A percentile compares a stretch with the other conserved stretches of the same genome.
These are phyloP conservation scores for Paraconiothyrium sp. DNA, from an alignment of 2,329 filamentous ascomycete species.

Conservation along the genomic window DNA sequence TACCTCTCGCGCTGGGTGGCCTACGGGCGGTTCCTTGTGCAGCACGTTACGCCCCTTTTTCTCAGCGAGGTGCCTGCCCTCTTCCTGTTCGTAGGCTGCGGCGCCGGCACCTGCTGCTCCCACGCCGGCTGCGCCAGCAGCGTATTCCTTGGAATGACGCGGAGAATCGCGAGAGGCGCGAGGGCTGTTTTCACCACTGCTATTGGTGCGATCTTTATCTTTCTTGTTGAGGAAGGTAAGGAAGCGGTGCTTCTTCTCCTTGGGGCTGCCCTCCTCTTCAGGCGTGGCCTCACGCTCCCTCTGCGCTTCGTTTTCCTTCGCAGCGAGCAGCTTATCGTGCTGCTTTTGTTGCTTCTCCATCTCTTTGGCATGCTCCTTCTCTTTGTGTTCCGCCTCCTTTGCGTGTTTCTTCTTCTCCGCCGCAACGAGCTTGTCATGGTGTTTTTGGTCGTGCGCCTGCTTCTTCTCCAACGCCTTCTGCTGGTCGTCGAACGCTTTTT, in stretches of 20 bases:
- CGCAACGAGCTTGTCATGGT: slow-evolving; percentile 28
- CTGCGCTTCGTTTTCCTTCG: slow-evolving; percentile 6
- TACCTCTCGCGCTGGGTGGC: slow-evolving; percentile 43
- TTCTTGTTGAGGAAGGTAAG: slow-evolving; percentile 55
- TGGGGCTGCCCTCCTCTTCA: slow-evolving; percentile 18
- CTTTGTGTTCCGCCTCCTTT: slow-evolving; percentile 32
- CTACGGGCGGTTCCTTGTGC: slow-evolving; percentile 54
- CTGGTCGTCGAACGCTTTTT: slow-evolving; percentile 27
- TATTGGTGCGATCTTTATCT: slow-evolving; percentile 41
- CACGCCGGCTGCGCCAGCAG: slow-evolving; percentile 31
- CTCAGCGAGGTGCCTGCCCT: slow-evolving; percentile 26
- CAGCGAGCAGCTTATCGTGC: slow-evolving; percentile 22
- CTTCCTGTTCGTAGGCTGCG: slow-evolving; percentile 27
- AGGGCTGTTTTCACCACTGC: slow-evolving; percentile 27
- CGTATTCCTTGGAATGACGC: slow-evolving; percentile 37
- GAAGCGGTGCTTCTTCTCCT: slow-evolving; percentile 50
- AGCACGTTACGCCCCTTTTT: slow-evolving; percentile 48
- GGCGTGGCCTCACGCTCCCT: slow-evolving; percentile 23
- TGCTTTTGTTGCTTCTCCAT: slow-evolving; percentile 19
- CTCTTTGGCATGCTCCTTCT: slow-evolving; percentile 24
- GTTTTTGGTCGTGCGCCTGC: slow-evolving; percentile 33
- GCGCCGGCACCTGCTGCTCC: slow-evolving; percentile 25
- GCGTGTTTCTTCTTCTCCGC: slow-evolving; percentile 37
- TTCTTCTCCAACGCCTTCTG: slow-evolving; percentile 31
- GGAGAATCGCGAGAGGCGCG: slow-evolving; percentile 33